Base-by-base conservation (phyloP, 2,329 filamentous ascomycete genomes). In the Xylaria sp. region DNA sequence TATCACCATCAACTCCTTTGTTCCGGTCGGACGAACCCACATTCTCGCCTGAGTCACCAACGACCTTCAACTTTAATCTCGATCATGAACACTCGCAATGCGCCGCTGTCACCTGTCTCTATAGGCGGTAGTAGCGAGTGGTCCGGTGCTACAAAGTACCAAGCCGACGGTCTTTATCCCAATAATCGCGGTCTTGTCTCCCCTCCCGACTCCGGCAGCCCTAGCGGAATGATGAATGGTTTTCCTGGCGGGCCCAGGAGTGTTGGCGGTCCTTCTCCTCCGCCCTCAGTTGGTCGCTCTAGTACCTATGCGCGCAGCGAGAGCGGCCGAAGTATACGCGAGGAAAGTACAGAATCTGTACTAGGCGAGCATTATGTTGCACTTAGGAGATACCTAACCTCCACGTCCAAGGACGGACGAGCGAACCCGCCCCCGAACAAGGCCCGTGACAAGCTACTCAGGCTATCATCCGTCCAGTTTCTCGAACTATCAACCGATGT, bases 401-500 rank as follows among this genome's bases (percentile, higher is more conserved):
- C 84, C 66, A 88, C 86, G 41, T 84, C 87, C 58, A 88, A 88
- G 71, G 90, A 96, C 75, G 91, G 93, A 68, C 87, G 89, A 73
- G 84, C 85, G 47, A 89, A 89, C 65, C 85, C 87, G 51, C 89
- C 89, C 53, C 89, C 92, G 27, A 97, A 96, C 78, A 90, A 93
- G 77, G 95, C 95, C 58, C 89, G 93, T 72, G 95, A 98, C 78
- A 99, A 99, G 82, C 84, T 98, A 59, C 83, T 97, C 62, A 88
- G 94, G 61, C 84, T 99, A 53, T 97, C 93, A 0, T 83, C 90
- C 1, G 92, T 96, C 27, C 95, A 99, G 76, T 98, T 99, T 76
- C 92, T 96, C 77, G 95, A 99, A 79, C 85, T 99, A 65, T 97
- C 93, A 78, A 98, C 94, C 60, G 95, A 99, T 78, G 94, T 99